Evolutionary conservation across 371 early-diverging fungal genomes (phyloP), one percentile per base, ranked within the genome.

Genomic region (Mycotypha africana): DNA sequence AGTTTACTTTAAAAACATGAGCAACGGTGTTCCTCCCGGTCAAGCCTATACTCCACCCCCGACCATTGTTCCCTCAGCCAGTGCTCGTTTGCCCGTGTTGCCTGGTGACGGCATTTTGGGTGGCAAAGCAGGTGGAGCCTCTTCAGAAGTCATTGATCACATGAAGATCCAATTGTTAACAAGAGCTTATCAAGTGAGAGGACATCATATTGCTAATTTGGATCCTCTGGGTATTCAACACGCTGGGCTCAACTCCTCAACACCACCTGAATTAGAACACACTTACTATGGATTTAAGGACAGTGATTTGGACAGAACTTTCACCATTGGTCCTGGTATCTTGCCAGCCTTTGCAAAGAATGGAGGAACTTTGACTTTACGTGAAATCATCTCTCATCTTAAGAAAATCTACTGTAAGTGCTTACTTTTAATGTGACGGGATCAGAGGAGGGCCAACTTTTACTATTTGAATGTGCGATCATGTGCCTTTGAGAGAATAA

Each of bases 111-210:
- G 56, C 17, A 36, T 65, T 19, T 50, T 49, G 19, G 45, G 49
- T 38, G 42, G 22, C 20, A n/a, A n/a, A n/a, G 66, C 60, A 14
- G 65, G 75, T 15, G 30, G 30, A 6, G 30, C 30, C 30, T 71
- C 79, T 23, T 57, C 64, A 26, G 88, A 89, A 43, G 86, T 95
- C 37, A 78, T 90, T 68, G 97, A 96, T 72, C 96, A 96, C 66
- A 83, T 97, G 84, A 97, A 97, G 77, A 86, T 97, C 38, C 97
- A 97, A 77, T 83, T 96, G n/a, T 64, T 97, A 48, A 94, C 92
- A 22, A 85, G 98, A 45, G 98, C 98, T 26, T 96, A 92, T 70
- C 95, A 98, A 69, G 92, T 88, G 36, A 89, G 96, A 51, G 98
- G 98, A 23, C 98, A 98, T 59, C 93, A 92, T 46, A 74, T 93